phyloP scores from a whole-genome alignment of 331 rosid genomes.

The Spiraea crenata region DNA sequence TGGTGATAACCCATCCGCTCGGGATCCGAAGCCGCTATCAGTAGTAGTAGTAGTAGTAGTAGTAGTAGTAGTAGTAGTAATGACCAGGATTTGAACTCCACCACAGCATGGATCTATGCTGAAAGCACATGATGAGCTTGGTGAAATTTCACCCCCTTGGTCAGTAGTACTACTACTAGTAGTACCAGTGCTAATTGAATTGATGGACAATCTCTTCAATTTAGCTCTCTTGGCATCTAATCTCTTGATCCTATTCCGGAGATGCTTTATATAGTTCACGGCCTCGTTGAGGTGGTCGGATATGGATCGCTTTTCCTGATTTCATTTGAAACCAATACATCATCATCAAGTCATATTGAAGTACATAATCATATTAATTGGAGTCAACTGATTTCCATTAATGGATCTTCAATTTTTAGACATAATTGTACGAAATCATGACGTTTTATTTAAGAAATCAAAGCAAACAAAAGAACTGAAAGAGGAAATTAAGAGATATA shows the following conservation, averaged over 20 bases:
- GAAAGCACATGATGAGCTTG: slow-evolving; percentile 10
- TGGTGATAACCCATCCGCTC: slow-evolving; percentile 25
- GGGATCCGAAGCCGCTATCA: slow-evolving; percentile 6
- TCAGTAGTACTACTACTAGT: neutral
- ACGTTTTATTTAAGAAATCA: neutral
- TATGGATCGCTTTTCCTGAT: slow-evolving; percentile 76
- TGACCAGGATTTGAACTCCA: slow-evolving; percentile 40
- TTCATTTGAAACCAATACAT: neutral
- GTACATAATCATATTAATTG: too few species aligned
- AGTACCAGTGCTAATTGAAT: neutral
- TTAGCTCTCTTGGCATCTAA: slow-evolving; percentile 48
- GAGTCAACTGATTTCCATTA: too few species aligned
- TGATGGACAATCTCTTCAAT: slow-evolving; percentile 32
- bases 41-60: neutral
- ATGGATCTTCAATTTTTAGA: neutral
- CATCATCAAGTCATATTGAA: neutral
- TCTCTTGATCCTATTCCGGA: slow-evolving; percentile 44
- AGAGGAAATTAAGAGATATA: neutral
- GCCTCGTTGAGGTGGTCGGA: slow-evolving; percentile 69
- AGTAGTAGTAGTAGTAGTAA: neutral
- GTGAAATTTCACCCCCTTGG: neutral
- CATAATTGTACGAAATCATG: neutral
- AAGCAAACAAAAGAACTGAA: neutral
- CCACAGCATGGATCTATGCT: slow-evolving; percentile 36
- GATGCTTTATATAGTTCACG: slow-evolving; percentile 55